phyloP scores from a whole-genome alignment of 768 basidiomycete species.

The Lactarius pseudohatsudake region DNA sequence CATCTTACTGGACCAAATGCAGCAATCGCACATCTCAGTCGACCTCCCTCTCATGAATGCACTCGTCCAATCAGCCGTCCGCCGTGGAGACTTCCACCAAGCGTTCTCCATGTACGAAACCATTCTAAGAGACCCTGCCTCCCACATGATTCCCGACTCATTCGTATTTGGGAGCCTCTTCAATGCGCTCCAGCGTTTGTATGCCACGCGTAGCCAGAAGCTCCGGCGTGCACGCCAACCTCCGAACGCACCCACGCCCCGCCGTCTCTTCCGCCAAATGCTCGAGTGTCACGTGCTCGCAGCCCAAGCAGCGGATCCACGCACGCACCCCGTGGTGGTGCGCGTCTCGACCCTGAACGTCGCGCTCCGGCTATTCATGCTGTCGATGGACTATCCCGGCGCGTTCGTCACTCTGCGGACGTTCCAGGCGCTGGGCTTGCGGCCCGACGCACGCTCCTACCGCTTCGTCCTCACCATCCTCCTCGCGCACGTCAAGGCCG shows the following conservation, averaged over 20 bases:
- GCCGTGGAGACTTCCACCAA: constrained; percentile 35
- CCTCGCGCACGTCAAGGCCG: constrained; percentile 9
- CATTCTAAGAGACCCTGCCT: constrained; percentile 38
- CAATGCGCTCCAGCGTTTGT: constrained; percentile 21
- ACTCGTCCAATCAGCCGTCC: constrained; percentile 44
- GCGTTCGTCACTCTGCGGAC: constrained; percentile 23
- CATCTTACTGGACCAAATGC: constrained; percentile 43
- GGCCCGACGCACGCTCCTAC: constrained; percentile 23
- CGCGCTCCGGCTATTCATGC: constrained; percentile 24
- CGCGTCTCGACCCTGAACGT: constrained; percentile 25
- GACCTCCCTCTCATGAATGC: constrained; percentile 48
- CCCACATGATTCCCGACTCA: constrained; percentile 37
- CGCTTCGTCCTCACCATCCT: constrained; percentile 24
- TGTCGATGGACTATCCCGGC: constrained; percentile 19
- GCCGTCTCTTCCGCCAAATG: constrained; percentile 28
- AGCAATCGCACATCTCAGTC: constrained; percentile 39
- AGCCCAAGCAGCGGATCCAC: background rate
- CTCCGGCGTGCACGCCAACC: background rate
- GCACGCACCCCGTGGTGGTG: constrained; percentile 10
- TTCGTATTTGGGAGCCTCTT: constrained; percentile 26
- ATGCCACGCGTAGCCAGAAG: background rate
- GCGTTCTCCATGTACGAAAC: constrained; percentile 47
- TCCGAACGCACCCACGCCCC: constrained; percentile 15
- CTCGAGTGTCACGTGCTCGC: constrained; percentile 23
- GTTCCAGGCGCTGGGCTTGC: constrained; percentile 16